Base-by-base conservation (phyloP, 2,329 filamentous ascomycete species). In the Ceratocystis eucalypticola region DNA sequence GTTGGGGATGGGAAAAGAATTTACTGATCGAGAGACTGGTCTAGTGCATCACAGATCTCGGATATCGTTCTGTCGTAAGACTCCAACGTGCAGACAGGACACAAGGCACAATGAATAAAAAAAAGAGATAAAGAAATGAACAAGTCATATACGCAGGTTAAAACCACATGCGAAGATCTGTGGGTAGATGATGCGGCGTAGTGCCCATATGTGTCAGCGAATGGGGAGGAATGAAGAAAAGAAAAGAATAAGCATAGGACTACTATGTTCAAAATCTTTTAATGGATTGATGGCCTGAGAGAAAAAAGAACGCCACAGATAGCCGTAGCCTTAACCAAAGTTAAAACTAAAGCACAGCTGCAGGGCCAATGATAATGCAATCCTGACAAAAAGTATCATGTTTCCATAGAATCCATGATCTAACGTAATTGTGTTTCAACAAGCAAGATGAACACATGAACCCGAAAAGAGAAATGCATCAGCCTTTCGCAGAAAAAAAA, bases 121-220 rank as follows among this genome's bases (percentile, higher is more conserved):
- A 28, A 28, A 62, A 62, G 30, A 22, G n/a, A 44, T 25, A 30
- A 37, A 62, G 61, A 46, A 62, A 62, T 33, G 37, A 44, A 46
- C 55, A 59, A 62, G 37, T 33, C 37, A 62, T 30, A 62, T 45
- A 46, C 61, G 37, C n/a, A 22, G 10, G 37, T 28, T 25, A 45
- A 45, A 25, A 15, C 55, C 30, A 59, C 17, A 59, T 37, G 55
- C 55, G 28, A 59, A 59, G 55, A 59, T 59, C 28, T 59, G 55
- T n/a, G 3, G 28, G 33, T 33, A 59, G n/a, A 59, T 59, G 28
- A 59, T 59, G 75, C 65, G 76, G 73, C 70, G 77, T 76, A 70
- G 76, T 75, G 69, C 79, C 75, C 69, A 80, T 76, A 69, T 81
- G 79, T 66, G 82, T 17, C 55, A 59, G 33, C 33, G 55, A 59